phyloP scores from a whole-genome alignment of 1,139 yeast species.

The Keqinozyma sinolaborantium region DNA sequence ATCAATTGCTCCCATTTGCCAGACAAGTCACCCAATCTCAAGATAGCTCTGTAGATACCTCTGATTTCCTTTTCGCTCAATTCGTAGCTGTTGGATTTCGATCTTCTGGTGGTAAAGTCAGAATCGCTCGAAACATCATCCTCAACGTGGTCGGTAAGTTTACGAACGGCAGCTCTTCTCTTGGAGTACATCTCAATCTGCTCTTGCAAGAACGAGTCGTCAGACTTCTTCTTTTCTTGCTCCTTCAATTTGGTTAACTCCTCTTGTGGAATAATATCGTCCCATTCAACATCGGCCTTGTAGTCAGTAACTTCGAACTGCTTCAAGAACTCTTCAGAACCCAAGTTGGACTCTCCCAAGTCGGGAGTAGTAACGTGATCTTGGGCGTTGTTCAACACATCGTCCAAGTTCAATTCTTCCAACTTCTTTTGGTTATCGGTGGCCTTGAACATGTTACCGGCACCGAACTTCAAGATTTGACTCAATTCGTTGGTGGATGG shows the following conservation, averaged over 20 bases:
- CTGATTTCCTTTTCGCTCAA: slow-evolving; percentile 86
- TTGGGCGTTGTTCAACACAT: slow-evolving; percentile 94
- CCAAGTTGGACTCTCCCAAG: slow-evolving; percentile 91
- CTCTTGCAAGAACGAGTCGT: slow-evolving; percentile 82
- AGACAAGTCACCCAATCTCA: slow-evolving; percentile 77
- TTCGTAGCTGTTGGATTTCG: slow-evolving; percentile 46
- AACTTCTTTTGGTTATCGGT: slow-evolving; percentile 90
- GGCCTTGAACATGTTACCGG: slow-evolving; percentile 96
- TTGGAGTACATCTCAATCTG: slow-evolving; percentile 86
- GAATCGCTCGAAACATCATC: slow-evolving; percentile 20
- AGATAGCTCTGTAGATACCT: slow-evolving; percentile 77
- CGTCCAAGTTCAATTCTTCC: slow-evolving; percentile 93
- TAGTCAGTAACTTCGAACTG: slow-evolving; percentile 98
- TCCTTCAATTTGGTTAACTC: slow-evolving; percentile 86
- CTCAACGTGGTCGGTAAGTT: slow-evolving; percentile 40
- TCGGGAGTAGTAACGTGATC: slow-evolving; percentile 97
- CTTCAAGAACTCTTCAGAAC: slow-evolving; percentile 95
- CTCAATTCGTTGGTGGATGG: slow-evolving; percentile 84
- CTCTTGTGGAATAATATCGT: slow-evolving; percentile 96
- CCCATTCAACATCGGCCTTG: slow-evolving; percentile 99
- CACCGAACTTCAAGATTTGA: slow-evolving; percentile 95
- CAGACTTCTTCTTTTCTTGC: slow-evolving; percentile 82
- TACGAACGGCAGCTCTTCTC: slow-evolving; percentile 70
- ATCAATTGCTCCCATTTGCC: slow-evolving; percentile 85
- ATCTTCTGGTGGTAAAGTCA: slow-evolving; percentile 16